A percentile compares a stretch with the other conserved stretches of the same genome.
Evolutionary conservation across 305 asterid species (phyloP).

Genomic region (Rubia balearica): DNA sequence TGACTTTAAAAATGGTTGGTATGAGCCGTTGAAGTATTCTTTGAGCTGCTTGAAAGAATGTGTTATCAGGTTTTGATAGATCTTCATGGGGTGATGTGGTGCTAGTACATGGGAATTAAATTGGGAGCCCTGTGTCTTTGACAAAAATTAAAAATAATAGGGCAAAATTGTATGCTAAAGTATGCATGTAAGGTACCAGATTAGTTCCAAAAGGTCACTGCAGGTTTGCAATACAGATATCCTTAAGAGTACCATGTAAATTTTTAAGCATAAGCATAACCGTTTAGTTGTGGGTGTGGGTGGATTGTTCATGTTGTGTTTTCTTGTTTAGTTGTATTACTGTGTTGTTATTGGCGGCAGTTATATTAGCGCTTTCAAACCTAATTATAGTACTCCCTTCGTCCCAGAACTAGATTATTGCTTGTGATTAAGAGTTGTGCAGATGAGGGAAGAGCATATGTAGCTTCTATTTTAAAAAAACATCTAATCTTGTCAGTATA

Average conservation of each 20-base stretch:
- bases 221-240: not conserved
- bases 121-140: not conserved
- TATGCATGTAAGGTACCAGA: not conserved
- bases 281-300: not conserved
- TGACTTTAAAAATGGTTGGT: not conserved
- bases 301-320: not conserved
- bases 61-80: not conserved
- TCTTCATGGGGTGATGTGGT: not conserved
- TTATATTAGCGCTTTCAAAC: not conserved
- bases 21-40: not conserved
- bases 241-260: too few species aligned
- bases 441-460: not conserved
- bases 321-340: not conserved
- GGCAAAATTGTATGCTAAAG: not conserved
- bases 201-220: conserved; percentile 1
- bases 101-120: not conserved
- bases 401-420: not conserved
- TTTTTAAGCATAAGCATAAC: not conserved
- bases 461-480: not conserved
- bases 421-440: not conserved
- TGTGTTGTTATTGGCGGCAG: not conserved
- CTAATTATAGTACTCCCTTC: not conserved
- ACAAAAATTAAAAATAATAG: not conserved
- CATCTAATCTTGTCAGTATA: not conserved
- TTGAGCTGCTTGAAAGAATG: not conserved